Conservation (phyloP, 495 filamentous ascomycete genomes). For the Xylaria acuta region DNA sequence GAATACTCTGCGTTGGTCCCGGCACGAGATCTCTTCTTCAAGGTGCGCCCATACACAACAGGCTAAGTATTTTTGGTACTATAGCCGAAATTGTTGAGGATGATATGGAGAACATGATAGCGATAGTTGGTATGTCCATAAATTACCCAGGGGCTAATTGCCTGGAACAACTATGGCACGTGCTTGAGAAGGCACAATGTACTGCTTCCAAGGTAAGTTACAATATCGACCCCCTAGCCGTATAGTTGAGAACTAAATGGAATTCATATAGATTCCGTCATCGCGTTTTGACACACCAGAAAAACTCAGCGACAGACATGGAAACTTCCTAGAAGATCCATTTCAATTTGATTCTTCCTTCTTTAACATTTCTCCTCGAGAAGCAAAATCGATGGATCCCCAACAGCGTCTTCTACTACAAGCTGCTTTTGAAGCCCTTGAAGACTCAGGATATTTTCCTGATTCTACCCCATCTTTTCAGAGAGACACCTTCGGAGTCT, state of each 20-base stretch:
- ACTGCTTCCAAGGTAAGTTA: constrained; percentile 23
- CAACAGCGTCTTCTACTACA: constrained; percentile 49
- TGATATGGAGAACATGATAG: constrained; percentile 35
- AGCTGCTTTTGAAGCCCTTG: constrained; percentile 48
- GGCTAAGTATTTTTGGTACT: constrained; percentile 11
- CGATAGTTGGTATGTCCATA: constrained; percentile 51
- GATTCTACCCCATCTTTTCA: constrained; percentile 26
- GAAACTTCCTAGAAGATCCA: constrained; percentile 35
- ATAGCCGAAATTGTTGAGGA: neutral
- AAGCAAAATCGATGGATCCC: constrained; percentile 56
- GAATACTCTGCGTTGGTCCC: constrained; percentile 23
- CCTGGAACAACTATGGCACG: constrained; percentile 47
- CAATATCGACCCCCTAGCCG: neutral
- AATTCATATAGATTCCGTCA: constrained; percentile 19
- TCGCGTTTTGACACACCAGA: constrained; percentile 24
- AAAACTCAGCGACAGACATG: constrained; percentile 19
- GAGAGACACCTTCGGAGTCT: constrained; percentile 22
- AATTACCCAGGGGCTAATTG: constrained; percentile 43
- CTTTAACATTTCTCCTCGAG: constrained; percentile 51
- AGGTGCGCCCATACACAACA: neutral
- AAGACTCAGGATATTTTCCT: constrained; percentile 46
- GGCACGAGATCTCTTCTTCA: constrained; percentile 21
- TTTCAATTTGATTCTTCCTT: constrained; percentile 56
- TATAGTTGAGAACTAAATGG: neutral
- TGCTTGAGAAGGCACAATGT: constrained; percentile 28